Base-by-base conservation (phyloP, 1,284 basidiomycete species). In the Cutaneotrichosporon arboriforme region DNA sequence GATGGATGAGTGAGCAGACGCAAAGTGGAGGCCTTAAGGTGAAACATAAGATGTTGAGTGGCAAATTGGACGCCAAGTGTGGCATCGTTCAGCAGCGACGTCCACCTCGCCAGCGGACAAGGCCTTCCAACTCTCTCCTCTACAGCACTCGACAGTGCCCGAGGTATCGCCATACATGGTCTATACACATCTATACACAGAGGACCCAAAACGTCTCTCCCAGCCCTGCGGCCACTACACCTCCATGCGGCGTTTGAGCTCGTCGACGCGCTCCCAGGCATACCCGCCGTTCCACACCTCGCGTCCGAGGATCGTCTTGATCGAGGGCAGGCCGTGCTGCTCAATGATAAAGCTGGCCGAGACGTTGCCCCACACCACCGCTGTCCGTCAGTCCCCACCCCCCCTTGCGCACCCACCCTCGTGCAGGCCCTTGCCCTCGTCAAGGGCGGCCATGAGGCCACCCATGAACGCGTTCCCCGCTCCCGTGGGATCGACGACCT, bases 391-490 rank as follows among this genome's bases (percentile, higher is more conserved):
- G 47, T 20, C 12, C n/a, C 5, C 26, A 10, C 26, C 4, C 18
- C 4, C 10, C 13, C 35, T 8, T 4, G 3, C 3, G 7, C 36
- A 61, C 70, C 48, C 44, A 73, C 71, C 69, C 43, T 68, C 59
- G 12, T 61, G 48, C 14, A 74, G 40, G 37, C 52, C 55, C 36
- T 60, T 51, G 17, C 64, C 69, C 44, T 55, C 54, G 39, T 63
- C 52, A 33, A 73, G 53, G 2, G 67, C 73, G 4, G 72, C 71
- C 36, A 63, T 60, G 4, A 73, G 46, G 1, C 67, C 73, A 12
- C 73, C 73, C 63, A 73, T 66, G 55, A 74, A 72, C 20, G 68
- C 67, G 53, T 75, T 75, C 1, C 73, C 73, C 0, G 68, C 70
- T 1, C 73, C 73, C 1, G 73, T 75, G 8, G 71, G 72, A 52